A percentile compares a stretch with the other conserved stretches of the same genome.
Evolutionary conservation across 768 basidiomycete genomes (phyloP).

Genomic region (Calocera viscosa): DNA sequence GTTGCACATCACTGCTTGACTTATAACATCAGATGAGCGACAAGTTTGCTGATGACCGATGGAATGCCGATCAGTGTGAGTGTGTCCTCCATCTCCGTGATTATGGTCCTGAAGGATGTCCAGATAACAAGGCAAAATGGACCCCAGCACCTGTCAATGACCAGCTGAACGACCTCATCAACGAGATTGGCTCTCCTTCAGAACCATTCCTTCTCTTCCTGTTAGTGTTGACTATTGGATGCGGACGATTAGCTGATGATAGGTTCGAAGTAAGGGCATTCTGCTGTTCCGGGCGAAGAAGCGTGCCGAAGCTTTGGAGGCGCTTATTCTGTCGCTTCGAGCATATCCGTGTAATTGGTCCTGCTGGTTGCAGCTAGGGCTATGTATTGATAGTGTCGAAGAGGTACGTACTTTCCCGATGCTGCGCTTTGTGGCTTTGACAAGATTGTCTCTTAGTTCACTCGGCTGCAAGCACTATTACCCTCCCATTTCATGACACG

Average conservation of each 20-base stretch:
- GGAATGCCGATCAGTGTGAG: constrained; percentile 58
- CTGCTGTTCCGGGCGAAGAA: constrained; percentile 67
- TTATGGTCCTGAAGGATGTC: constrained; percentile 10
- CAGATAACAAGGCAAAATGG: constrained; percentile 56
- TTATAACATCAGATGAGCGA: constrained; percentile 36
- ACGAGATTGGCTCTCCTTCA: constrained; percentile 40
- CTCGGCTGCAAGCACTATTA: constrained; percentile 34
- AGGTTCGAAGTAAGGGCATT: constrained; percentile 54
- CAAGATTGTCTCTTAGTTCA: constrained; percentile 21
- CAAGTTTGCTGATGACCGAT: constrained; percentile 65
- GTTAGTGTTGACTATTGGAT: constrained; percentile 34
- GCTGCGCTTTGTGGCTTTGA: constrained; percentile 11
- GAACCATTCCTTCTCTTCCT: constrained; percentile 81
- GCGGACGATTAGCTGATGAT: constrained; percentile 8
- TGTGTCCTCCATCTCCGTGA: constrained; percentile 34
- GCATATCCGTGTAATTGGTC: constrained; percentile 91
- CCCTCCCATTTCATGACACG: constrained; percentile 43
- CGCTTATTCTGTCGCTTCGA: constrained; percentile 58
- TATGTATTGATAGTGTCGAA: constrained; percentile 68
- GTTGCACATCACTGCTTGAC: constrained; percentile 4
- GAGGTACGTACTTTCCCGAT: constrained; percentile 44
- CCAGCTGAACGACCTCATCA: constrained; percentile 45
- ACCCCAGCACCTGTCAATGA: constrained; percentile 54
- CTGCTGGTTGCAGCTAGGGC: constrained; percentile 70
- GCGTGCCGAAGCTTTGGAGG: constrained; percentile 78